Conservation (phyloP, 2,329 filamentous ascomycete genomes). For the Aspergillus candidus region DNA sequence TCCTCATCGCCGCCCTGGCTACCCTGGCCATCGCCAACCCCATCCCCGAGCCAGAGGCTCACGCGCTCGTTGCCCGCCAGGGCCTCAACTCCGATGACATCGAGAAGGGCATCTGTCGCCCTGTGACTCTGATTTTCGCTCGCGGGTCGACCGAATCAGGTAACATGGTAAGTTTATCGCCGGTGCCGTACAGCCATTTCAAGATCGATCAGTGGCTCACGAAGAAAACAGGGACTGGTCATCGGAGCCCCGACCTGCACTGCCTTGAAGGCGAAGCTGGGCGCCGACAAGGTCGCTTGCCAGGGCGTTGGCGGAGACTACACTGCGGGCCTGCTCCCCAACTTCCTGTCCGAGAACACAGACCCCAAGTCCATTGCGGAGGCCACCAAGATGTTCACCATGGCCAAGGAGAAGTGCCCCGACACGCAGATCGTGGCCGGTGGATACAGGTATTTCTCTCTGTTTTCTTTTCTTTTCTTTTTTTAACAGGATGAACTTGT, state of each 20-base stretch:
- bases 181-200: too few relatives aligned
- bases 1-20: conserved; percentile 11
- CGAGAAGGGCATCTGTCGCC: conserved; percentile 29
- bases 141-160: conserved; percentile 37
- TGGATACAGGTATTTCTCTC: conserved; percentile 35
- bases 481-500: too few relatives aligned
- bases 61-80: conserved; percentile 9
- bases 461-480: too few relatives aligned
- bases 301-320: conserved; percentile 44
- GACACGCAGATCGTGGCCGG: conserved; percentile 39
- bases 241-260: conserved; percentile 26
- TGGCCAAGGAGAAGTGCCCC: conserved; percentile 42
- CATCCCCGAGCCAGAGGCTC: conserved; percentile 1
- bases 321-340: conserved; percentile 30
- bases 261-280: conserved; percentile 19
- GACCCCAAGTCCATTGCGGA: conserved; percentile 32
- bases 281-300: conserved; percentile 26
- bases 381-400: conserved; percentile 36
- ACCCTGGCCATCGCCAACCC: conserved; percentile 13
- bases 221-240: conserved; percentile 24
- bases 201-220: too few relatives aligned
- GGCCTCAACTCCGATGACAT: conserved; percentile 31
- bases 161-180: conserved; percentile 27
- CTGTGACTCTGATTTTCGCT: conserved; percentile 37
- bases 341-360: conserved; percentile 37